phyloP scores from a whole-genome alignment of 2,329 filamentous ascomycete species.

The Exophiala oligosperma region DNA sequence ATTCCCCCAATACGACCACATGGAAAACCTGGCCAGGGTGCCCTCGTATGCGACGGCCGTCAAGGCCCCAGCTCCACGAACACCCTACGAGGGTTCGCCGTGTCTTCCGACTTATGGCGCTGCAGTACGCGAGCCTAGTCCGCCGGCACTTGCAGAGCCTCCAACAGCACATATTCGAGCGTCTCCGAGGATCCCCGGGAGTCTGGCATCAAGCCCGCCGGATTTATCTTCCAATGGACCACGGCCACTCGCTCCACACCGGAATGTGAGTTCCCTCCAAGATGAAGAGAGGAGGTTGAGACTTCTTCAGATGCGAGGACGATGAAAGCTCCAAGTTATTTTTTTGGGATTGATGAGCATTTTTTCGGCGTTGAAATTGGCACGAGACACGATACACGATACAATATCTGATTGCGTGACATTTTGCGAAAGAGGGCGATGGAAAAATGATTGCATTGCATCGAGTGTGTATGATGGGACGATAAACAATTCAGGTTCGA shows the following conservation, averaged over 20 bases:
- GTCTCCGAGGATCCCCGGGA: slow-evolving; percentile 39
- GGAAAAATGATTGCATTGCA: too few species aligned
- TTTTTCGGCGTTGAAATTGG: neutral
- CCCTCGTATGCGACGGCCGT: slow-evolving; percentile 77
- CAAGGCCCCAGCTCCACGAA: slow-evolving; percentile 60
- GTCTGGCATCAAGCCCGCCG: slow-evolving; percentile 25
- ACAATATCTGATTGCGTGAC: too few species aligned
- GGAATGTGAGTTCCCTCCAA: slow-evolving; percentile 31
- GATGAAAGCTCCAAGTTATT: slow-evolving; percentile 3
- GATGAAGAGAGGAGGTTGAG: slow-evolving; percentile 43
- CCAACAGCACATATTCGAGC: slow-evolving; percentile 40
- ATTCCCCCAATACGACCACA: slow-evolving; percentile 51
- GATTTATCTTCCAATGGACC: slow-evolving; percentile 32
- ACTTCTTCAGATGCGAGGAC: slow-evolving; percentile 41
- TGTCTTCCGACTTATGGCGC: slow-evolving; percentile 67
- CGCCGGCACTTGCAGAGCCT: slow-evolving; percentile 36
- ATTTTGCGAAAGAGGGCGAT: too few species aligned
- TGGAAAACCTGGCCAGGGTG: slow-evolving; percentile 69
- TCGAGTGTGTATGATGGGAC: too few species aligned
- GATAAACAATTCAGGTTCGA: too few species aligned
- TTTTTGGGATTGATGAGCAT: neutral
- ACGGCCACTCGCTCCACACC: slow-evolving; percentile 30
- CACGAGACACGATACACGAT: neutral
- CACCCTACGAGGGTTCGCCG: slow-evolving; percentile 39
- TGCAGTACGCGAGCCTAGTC: slow-evolving; percentile 38